Evolutionary conservation across 257 asterid species (phyloP).

Genomic region (Thymus quinquecostatus): DNA sequence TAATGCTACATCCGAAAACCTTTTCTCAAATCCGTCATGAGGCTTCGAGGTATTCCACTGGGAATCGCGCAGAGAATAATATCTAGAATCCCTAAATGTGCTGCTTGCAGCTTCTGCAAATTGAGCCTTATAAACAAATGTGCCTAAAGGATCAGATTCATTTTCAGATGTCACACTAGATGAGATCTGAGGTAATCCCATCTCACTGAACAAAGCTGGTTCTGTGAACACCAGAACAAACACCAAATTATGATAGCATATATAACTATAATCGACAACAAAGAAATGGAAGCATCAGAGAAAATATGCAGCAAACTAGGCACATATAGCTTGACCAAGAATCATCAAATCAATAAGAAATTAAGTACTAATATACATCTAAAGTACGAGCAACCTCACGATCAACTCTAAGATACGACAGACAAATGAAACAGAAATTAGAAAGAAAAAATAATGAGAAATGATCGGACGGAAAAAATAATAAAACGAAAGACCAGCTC

Average conservation of each 20-base stretch:
- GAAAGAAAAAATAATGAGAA: not conserved
- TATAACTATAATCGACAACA: not conserved
- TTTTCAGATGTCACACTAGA: constrained; percentile 49
- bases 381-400: constrained; percentile 12
- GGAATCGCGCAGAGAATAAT: constrained; percentile 50
- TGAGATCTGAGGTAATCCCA: constrained; percentile 76
- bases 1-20: constrained; percentile 28
- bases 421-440: constrained; percentile 8
- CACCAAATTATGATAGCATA: not conserved
- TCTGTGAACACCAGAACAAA: constrained; percentile 5
- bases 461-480: constrained; percentile 6
- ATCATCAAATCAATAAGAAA: no score
- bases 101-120: constrained; percentile 34
- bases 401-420: constrained; percentile 23
- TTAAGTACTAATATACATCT: not conserved
- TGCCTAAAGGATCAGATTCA: constrained; percentile 37
- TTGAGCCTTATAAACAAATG: constrained; percentile 39
- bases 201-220: constrained; percentile 33
- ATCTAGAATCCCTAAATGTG: constrained; percentile 38
- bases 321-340: not conserved
- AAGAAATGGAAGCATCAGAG: not conserved
- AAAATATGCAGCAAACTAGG: not conserved
- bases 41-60: constrained; percentile 41
- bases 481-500: not conserved
- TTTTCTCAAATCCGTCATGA: constrained; percentile 37